A percentile compares a stretch with the other conserved stretches of the same genome.
Evolutionary conservation across 2,329 filamentous ascomycete genomes (phyloP).

Genomic region (Xylariaceae sp.): DNA sequence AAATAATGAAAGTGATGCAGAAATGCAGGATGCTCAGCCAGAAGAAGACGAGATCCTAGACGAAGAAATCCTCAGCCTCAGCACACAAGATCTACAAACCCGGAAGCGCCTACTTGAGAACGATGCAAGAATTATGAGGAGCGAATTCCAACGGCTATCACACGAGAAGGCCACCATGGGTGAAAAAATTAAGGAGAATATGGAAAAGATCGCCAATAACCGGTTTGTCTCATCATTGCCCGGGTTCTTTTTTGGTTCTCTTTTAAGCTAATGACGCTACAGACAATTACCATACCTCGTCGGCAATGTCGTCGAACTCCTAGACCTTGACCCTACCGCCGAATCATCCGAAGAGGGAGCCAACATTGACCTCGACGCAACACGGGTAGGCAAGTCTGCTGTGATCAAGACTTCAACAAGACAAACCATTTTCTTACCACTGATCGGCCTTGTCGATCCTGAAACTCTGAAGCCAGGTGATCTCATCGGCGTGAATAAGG

Average conservation of each 20-base stretch:
- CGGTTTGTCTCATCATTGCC: slow-evolving; percentile 62
- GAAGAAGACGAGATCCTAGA: slow-evolving; percentile 85
- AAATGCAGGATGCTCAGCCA: slow-evolving; percentile 85
- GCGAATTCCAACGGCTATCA: slow-evolving; percentile 89
- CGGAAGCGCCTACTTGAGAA: slow-evolving; percentile 93
- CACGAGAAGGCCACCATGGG: slow-evolving; percentile 97
- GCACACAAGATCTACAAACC: slow-evolving; percentile 93
- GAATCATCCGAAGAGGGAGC: slow-evolving; percentile 97
- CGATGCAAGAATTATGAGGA: slow-evolving; percentile 98
- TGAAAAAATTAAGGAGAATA: slow-evolving; percentile 99
- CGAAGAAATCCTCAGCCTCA: slow-evolving; percentile 89
- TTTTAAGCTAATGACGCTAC: slow-evolving; percentile 26
- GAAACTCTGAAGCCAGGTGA: slow-evolving; percentile 94
- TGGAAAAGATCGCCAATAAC: slow-evolving; percentile 99
- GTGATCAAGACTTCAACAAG: slow-evolving; percentile 99
- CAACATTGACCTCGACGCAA: slow-evolving; percentile 97
- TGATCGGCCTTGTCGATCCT: slow-evolving; percentile 96
- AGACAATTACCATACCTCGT: slow-evolving; percentile 98
- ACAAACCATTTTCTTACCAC: slow-evolving; percentile 96
- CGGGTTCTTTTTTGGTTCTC: background rate
- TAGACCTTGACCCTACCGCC: slow-evolving; percentile 94
- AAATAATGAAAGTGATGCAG: slow-evolving; percentile 74
- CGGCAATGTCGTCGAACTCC: slow-evolving; percentile 95
- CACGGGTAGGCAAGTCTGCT: slow-evolving; percentile 94
- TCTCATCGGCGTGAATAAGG: slow-evolving; percentile 98